These are phyloP conservation scores for Wallacemonas rigidus DNA, from an alignment of 208 protist species.

Conservation along the genomic window DNA sequence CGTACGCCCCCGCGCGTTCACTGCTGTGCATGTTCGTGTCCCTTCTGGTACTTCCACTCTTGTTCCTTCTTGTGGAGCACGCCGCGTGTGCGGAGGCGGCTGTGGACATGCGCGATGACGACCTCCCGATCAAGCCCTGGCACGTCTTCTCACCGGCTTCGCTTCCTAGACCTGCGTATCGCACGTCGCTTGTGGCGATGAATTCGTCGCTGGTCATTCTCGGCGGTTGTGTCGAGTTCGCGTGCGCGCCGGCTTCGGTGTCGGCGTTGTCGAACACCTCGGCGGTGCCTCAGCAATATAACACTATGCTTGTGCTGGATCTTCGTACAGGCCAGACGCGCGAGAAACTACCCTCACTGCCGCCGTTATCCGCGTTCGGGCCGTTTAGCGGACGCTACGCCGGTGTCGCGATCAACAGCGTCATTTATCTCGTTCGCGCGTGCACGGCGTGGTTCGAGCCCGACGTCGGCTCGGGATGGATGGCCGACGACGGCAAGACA, in stretches of 20 bases:
- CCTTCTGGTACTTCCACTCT: neutral
- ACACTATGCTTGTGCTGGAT: slow-evolving; percentile 7
- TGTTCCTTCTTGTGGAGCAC: neutral
- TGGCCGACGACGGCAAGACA: neutral
- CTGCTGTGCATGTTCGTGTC: too few species aligned
- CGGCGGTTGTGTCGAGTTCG: slow-evolving; percentile 3
- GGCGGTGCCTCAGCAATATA: neutral
- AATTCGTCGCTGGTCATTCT: slow-evolving; percentile 4
- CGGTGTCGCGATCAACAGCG: slow-evolving; percentile 10
- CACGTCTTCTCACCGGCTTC: neutral
- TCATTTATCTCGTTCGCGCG: slow-evolving; percentile 6
- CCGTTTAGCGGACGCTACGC: slow-evolving; percentile 9
- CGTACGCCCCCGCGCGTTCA: too few species aligned
- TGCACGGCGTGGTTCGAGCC: neutral
- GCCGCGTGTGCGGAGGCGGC: neutral
- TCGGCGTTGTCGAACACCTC: neutral
- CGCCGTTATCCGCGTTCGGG: neutral
- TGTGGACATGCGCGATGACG: neutral
- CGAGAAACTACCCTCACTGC: neutral
- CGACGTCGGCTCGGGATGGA: neutral
- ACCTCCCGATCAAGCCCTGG: slow-evolving; percentile 15
- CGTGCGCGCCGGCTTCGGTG: neutral
- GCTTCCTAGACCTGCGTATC: neutral
- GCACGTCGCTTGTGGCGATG: slow-evolving; percentile 4
- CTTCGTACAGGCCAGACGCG: neutral